Evolutionary conservation across 2,329 filamentous ascomycete genomes (phyloP), one percentile per base, ranked within the genome.

Genomic region (Rhynchosporium graminicola): DNA sequence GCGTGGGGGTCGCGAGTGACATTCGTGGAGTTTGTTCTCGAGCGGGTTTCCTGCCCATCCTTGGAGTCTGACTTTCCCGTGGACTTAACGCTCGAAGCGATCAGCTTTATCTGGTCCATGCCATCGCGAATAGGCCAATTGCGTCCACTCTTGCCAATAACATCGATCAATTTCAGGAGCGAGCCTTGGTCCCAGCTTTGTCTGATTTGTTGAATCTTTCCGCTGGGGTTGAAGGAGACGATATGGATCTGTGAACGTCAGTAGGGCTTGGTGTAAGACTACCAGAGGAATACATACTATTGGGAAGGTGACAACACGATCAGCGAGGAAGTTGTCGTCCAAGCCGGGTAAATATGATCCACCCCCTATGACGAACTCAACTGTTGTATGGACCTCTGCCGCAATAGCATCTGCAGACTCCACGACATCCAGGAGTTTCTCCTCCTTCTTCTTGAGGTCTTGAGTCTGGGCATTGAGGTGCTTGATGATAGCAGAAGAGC

Each of bases 111-210:
- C 79, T 98, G 93, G 59, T 97, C 92, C 71, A 86, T 86, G 74
- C 88, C 90, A 74, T 97, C 92, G 69, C 87, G 86, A 74, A 99
- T 96, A 60, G 95, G 95, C 95, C 95, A 99, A 78, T 95, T 96
- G 75, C 89, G 90, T 61, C 91, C 91, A 59, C 89, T 88, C 74
- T 88, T 89, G 72, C 95, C 94, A 76, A 99, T 98, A 61, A 97
- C 87, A 66, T 97, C 93, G 67, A 97, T 84, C 76, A 96, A 89
- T 79, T 95, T 98, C 69, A 99, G 84, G 46, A 99, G 84, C 59
- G 92, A 89, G 65, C 88, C 93, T 77, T 99, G 95, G 75, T 99
- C 95, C 95, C 95, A 99, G 75, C 89, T 91, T 69, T 94, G 86
- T 70, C 94, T 90, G 67, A 98, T 90, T 76, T 95, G 91, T 63